A percentile compares a stretch with the other conserved stretches of the same genome.
phyloP scores from a whole-genome alignment of 106 monocot genomes.

The Dendrobium nobile region DNA sequence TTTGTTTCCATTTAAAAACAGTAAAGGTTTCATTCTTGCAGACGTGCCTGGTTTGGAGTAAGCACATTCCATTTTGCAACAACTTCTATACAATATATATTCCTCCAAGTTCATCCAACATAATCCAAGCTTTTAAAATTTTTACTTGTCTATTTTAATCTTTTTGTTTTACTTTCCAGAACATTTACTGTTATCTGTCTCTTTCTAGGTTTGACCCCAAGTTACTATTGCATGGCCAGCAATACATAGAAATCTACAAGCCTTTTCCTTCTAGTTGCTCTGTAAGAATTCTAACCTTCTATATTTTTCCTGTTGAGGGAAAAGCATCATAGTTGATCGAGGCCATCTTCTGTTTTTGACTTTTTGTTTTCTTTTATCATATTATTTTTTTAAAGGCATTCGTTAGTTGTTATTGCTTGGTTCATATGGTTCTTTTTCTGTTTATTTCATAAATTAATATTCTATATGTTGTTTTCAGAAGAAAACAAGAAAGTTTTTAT shows the following conservation, averaged over 20 bases:
- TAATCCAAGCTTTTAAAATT: neutral
- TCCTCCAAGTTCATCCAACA: neutral
- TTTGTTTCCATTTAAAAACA: slow-evolving; percentile 46
- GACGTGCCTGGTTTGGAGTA: slow-evolving; percentile 63
- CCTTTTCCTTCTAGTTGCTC: slow-evolving; percentile 61
- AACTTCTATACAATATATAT: neutral
- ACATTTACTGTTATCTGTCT: neutral
- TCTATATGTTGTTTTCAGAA: neutral
- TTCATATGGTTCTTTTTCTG: neutral
- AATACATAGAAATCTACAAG: slow-evolving; percentile 86
- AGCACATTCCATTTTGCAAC: slow-evolving; percentile 8
- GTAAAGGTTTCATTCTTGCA: slow-evolving; percentile 24
- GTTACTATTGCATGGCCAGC: slow-evolving; percentile 85
- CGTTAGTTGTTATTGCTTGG: neutral
- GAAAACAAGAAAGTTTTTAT: neutral
- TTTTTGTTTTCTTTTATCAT: neutral
- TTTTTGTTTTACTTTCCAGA: neutral
- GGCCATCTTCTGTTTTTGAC: neutral
- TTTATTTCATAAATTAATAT: neutral
- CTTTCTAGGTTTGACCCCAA: slow-evolving; percentile 66
- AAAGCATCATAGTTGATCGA: neutral
- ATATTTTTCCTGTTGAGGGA: neutral
- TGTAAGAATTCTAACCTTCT: slow-evolving; percentile 36
- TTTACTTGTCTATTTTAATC: neutral
- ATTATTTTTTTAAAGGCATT: neutral